Evolutionary conservation across 2,329 filamentous ascomycete species (phyloP), one percentile per base, ranked within the genome.

Genomic region (Phoma herbarum): DNA sequence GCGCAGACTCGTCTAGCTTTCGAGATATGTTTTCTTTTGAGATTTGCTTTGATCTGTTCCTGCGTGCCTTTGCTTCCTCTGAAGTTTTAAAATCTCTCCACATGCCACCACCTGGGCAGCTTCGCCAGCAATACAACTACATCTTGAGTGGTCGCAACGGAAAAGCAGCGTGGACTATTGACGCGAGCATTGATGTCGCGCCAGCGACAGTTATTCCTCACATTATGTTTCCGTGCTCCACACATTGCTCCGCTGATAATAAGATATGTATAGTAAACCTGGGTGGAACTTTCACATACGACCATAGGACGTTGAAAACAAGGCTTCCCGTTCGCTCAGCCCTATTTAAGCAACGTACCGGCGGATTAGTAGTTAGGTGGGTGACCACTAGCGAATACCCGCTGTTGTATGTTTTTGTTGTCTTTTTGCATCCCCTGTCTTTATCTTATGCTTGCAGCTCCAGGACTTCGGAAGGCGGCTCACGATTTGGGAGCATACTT

Each of bases 381-480:
- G 42, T 29, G 42, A 45, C 43, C 43, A 46, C 43, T 31, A 46
- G 43, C 43, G 26, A 46, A 46, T 46, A 31, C 43, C 43, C 43
- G n/a, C 26, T 45, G 26, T 45, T 45, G 43, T 45, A 45, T 45
- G 26, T 44, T 28, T 45, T 29, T 45, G 31, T 20, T 5, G 16
- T 5, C 25, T 45, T 45, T 29, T 45, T 18, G 12, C 14, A 33
- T 7, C 6, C 6, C 16, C n/a, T 7, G 18, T 20, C n/a, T 1
- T 3, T 8, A 10, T 20, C n/a, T 11, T 20, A 3, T 12, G 8
- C 35, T 20, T n/a, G 35, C 18, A 39, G 9, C 16, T 18, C 31
- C 11, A 16, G 31, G 31, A 20, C 35, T 20, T 20, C 18, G 7
- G 33, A 20, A 39, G 9, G 8, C 35, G 20, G n/a, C 18, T 22